These are phyloP conservation scores for Moniliella sp. DNA, from an alignment of 1,284 basidiomycete genomes.

Conservation along the genomic window DNA sequence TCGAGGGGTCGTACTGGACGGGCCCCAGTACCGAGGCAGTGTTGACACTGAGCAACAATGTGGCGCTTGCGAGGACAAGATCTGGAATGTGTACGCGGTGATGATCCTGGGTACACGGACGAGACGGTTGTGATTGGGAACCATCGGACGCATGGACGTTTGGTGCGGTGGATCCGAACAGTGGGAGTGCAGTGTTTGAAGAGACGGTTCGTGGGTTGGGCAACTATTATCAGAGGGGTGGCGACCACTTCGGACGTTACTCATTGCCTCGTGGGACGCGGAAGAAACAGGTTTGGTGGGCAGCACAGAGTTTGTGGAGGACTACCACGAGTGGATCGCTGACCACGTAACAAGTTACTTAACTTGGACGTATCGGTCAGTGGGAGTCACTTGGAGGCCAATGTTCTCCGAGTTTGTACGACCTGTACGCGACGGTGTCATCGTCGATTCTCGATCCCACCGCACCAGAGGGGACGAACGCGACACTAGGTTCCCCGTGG, in stretches of 20 bases:
- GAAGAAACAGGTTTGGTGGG: conserved; percentile 80
- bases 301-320: conserved; percentile 69
- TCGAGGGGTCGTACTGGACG: conserved; percentile 38
- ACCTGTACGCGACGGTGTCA: conserved; percentile 33
- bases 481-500: conserved; percentile 7
- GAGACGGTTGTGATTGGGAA: conserved; percentile 62
- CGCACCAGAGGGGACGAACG: too few relatives aligned
- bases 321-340: conserved; percentile 59
- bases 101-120: conserved; percentile 61
- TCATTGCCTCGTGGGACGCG: conserved; percentile 79
- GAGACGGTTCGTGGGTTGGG: conserved; percentile 69
- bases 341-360: conserved; percentile 64
- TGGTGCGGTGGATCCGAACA: conserved; percentile 57
- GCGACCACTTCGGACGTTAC: conserved; percentile 65
- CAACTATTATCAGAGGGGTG: conserved; percentile 51
- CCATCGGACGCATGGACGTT: conserved; percentile 33
- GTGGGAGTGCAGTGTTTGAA: conserved; percentile 62
- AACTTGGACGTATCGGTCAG: conserved; percentile 56
- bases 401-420: conserved; percentile 20
- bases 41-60: conserved; percentile 8
- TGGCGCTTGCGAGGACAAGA: conserved; percentile 14
- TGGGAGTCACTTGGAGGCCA: conserved; percentile 34
- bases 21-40: conserved; percentile 29
- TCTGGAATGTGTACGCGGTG: conserved; percentile 61
- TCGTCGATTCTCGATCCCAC: conserved; percentile 17